phyloP scores from a whole-genome alignment of 2,329 filamentous ascomycete genomes.

The Madurella mycetomatis region DNA sequence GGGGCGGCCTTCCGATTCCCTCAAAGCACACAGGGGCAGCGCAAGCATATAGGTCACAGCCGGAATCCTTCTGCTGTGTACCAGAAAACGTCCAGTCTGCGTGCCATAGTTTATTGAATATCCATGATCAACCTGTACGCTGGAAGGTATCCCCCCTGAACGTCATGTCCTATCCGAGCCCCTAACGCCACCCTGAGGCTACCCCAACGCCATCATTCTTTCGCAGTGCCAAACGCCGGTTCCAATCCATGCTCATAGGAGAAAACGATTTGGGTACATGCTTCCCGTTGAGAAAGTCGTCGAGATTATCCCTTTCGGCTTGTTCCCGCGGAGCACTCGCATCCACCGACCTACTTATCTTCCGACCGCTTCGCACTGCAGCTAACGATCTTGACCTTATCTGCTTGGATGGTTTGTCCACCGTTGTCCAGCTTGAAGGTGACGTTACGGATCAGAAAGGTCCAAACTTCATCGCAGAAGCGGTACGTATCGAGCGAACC shows the following conservation, averaged over 20 bases:
- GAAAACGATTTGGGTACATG: not conserved
- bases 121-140: too few species aligned
- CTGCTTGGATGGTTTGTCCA: slow-evolving; percentile 67
- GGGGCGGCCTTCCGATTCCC: too few species aligned
- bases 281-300: not conserved
- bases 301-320: not conserved
- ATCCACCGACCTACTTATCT: slow-evolving; percentile 24
- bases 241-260: too few species aligned
- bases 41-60: too few species aligned
- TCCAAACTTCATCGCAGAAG: slow-evolving; percentile 99
- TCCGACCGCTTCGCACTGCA: slow-evolving; percentile 77
- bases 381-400: slow-evolving; percentile 97
- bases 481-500: slow-evolving; percentile 96
- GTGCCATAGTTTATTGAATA: too few species aligned
- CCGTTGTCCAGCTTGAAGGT: slow-evolving; percentile 95
- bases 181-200: too few species aligned
- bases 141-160: too few species aligned
- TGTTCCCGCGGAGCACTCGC: not conserved
- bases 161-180: too few species aligned
- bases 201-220: too few species aligned
- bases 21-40: too few species aligned
- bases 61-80: not conserved
- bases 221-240: too few species aligned
- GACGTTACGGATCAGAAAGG: slow-evolving; percentile 96
- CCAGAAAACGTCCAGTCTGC: not conserved